Conservation (phyloP, 306 rosid genomes). For the Lithocarpus polystachyus region DNA sequence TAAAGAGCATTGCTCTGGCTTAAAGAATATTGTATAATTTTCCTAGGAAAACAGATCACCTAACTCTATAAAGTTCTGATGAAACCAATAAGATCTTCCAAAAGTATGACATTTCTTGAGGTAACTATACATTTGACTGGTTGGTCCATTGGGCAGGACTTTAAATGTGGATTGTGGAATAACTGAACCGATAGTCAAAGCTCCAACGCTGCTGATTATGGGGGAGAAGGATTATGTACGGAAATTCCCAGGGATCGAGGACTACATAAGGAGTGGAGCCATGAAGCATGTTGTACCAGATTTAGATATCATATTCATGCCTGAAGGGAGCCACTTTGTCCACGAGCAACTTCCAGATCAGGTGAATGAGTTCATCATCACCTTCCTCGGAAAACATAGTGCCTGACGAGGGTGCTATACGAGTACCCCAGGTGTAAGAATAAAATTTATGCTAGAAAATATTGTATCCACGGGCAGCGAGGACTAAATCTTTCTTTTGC, state of each 20-base stretch:
- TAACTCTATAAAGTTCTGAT: neutral
- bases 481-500: neutral
- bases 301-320: slow-evolving; percentile 37
- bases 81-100: neutral
- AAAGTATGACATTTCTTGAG: neutral
- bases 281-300: slow-evolving; percentile 49
- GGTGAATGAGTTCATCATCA: slow-evolving; percentile 48
- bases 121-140: neutral
- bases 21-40: too few species aligned
- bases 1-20: too few species aligned
- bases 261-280: slow-evolving; percentile 40
- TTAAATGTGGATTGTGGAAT: slow-evolving; percentile 39
- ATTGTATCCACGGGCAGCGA: neutral
- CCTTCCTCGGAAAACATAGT: slow-evolving; percentile 44
- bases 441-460: neutral
- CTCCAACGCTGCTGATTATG: slow-evolving; percentile 45
- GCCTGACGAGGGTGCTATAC: slow-evolving; percentile 8
- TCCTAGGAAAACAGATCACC: too few species aligned
- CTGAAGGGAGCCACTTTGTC: slow-evolving; percentile 58
- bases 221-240: slow-evolving; percentile 54
- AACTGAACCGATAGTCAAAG: slow-evolving; percentile 40
- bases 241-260: slow-evolving; percentile 51
- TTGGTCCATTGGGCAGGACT: slow-evolving; percentile 24
- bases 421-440: neutral
- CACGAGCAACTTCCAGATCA: slow-evolving; percentile 55